phyloP scores from a whole-genome alignment of 2,329 filamentous ascomycete genomes.

The Ambrosiella cleistominuta region DNA sequence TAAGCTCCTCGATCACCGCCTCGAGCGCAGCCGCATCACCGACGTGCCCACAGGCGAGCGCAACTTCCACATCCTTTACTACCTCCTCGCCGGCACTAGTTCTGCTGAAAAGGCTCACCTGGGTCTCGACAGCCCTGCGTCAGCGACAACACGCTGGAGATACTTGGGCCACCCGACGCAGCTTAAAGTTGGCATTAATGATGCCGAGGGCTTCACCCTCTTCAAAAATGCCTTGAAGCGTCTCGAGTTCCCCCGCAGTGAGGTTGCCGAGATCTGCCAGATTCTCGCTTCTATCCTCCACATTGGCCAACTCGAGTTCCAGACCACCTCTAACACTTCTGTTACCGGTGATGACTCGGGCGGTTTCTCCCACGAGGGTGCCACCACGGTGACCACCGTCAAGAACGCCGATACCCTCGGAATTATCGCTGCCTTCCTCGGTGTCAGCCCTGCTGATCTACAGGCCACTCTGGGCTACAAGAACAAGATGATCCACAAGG shows the following conservation, averaged over 20 bases:
- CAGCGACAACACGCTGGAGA: conserved; percentile 67
- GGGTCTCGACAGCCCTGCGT: conserved; percentile 35
- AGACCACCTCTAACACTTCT: conserved; percentile 61
- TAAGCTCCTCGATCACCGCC: conserved; percentile 80
- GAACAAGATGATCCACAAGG: conserved; percentile 87
- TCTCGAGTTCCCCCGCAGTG: conserved; percentile 78
- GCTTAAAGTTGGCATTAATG: conserved; percentile 91
- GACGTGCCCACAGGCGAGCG: conserved; percentile 88
- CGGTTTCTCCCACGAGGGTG: conserved; percentile 89
- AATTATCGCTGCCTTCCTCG: conserved; percentile 86
- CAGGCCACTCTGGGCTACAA: conserved; percentile 86
- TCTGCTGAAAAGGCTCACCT: conserved; percentile 78
- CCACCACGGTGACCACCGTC: conserved; percentile 66
- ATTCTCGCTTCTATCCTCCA: conserved; percentile 88
- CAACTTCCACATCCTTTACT: conserved; percentile 93
- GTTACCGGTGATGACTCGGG: conserved; percentile 78
- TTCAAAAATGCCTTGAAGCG: conserved; percentile 94
- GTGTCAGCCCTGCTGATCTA: conserved; percentile 62
- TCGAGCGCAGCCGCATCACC: conserved; percentile 81
- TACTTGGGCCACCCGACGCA: conserved; percentile 94
- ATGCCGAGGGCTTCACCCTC: conserved; percentile 84
- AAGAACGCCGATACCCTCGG: conserved; percentile 82
- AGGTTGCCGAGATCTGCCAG: conserved; percentile 95
- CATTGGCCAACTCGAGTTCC: conserved; percentile 91
- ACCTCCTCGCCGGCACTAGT: conserved; percentile 82